Conservation (phyloP, 2,329 filamentous ascomycete species). For the Eurotiales sp. region DNA sequence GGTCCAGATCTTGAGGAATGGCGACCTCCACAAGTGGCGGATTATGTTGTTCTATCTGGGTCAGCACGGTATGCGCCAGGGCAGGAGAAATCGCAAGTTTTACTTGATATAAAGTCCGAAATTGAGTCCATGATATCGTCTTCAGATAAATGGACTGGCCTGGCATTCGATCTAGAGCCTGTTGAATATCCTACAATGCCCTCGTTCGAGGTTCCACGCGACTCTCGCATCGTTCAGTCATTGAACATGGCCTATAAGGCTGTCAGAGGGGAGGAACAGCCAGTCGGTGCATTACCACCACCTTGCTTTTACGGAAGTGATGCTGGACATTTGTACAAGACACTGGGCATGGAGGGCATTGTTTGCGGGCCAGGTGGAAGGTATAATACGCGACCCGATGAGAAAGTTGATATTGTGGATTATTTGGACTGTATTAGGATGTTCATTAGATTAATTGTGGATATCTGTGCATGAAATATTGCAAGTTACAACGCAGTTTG, state of each 20-base stretch:
- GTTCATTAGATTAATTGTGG: not conserved
- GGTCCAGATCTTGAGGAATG: no score
- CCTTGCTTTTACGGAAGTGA: not conserved
- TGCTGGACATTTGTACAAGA: not conserved
- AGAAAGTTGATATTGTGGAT: not conserved
- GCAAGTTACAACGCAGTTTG: no score
- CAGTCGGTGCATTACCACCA: not conserved
- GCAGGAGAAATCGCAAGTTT: no score
- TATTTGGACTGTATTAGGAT: constrained; percentile 1
- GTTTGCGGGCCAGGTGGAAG: not conserved
- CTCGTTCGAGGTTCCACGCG: not conserved
- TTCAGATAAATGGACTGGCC: not conserved
- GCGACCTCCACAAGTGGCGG: no score
- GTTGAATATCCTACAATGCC: not conserved
- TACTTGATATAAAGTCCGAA: no score
- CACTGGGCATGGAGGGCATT: not conserved
- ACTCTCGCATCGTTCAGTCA: not conserved
- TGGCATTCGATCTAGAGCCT: not conserved
- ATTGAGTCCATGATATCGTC: no score
- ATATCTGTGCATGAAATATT: not conserved
- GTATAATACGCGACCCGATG: not conserved
- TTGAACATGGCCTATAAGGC: not conserved
- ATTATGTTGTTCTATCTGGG: no score
- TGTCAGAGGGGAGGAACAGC: not conserved
- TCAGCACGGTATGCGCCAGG: no score